Conservation (phyloP, 1,284 basidiomycete species). For the Sporisorium sorghi region DNA sequence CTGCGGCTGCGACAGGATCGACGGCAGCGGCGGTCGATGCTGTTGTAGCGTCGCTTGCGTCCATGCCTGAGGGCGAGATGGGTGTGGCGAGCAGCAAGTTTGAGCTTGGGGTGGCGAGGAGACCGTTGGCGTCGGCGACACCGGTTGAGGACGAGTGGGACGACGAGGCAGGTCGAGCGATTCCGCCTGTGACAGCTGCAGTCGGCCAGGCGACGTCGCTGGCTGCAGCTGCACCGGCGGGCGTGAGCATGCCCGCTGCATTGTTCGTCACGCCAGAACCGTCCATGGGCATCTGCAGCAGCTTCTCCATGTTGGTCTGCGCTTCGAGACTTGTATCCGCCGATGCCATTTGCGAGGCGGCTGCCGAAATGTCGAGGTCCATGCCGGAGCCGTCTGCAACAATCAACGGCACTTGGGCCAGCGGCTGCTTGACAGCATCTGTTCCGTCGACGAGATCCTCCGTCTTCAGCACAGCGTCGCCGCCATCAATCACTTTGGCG, state of each 20-base stretch:
- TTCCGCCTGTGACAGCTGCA: not conserved
- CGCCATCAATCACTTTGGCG: not conserved
- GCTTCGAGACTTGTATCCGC: constrained; percentile 15
- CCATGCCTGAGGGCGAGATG: constrained; percentile 13
- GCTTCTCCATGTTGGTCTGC: constrained; percentile 38
- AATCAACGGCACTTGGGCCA: constrained; percentile 24
- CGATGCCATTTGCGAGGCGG: constrained; percentile 24
- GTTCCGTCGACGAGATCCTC: constrained; percentile 10
- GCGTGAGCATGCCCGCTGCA: constrained; percentile 23
- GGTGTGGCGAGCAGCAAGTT: constrained; percentile 23
- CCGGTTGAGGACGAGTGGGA: constrained; percentile 15
- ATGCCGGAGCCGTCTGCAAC: constrained; percentile 22
- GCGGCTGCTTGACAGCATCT: constrained; percentile 2
- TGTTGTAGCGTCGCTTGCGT: constrained; percentile 6
- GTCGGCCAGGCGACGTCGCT: constrained; percentile 20
- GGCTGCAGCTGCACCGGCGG: constrained; percentile 12
- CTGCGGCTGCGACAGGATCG: constrained; percentile 4
- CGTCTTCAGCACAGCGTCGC: constrained; percentile 13
- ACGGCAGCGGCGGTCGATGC: constrained; percentile 8
- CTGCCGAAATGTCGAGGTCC: constrained; percentile 29
- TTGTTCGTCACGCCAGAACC: constrained; percentile 8
- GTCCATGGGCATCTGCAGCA: constrained; percentile 31
- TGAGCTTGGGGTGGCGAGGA: constrained; percentile 20
- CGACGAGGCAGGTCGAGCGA: constrained; percentile 15
- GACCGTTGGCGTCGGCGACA: constrained; percentile 6